Percentiles rank a stretch among this genome's conserved stretches.
These are phyloP conservation scores for Aspergillus saccharolyticus DNA, from an alignment of 495 filamentous ascomycete species.

Conservation along the genomic window DNA sequence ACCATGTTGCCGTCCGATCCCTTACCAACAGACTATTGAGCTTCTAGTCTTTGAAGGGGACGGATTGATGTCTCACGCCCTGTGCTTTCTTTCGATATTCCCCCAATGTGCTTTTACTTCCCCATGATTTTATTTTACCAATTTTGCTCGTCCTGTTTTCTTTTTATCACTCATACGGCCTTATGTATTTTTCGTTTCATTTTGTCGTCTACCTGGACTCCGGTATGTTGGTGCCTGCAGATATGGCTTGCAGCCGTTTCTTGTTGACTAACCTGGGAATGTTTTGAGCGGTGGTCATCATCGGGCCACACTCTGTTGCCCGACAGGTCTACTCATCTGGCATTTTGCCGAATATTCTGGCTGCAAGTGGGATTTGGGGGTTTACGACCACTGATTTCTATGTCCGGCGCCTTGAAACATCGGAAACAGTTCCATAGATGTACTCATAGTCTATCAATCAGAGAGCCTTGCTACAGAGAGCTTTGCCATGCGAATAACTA, in stretches of 20 bases:
- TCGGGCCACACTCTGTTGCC: neutral
- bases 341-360: neutral
- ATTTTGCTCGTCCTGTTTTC: conserved; percentile 16
- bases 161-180: conserved; percentile 10
- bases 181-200: neutral
- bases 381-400: neutral
- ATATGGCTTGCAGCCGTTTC: neutral
- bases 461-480: conserved; percentile 6
- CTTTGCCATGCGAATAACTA: too few species aligned
- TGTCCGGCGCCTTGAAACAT: conserved; percentile 15
- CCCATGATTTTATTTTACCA: conserved; percentile 13
- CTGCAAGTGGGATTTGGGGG: neutral
- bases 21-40: conserved; percentile 4
- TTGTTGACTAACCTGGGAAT: neutral
- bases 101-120: conserved; percentile 26
- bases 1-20: conserved; percentile 10
- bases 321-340: neutral
- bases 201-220: neutral
- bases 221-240: neutral
- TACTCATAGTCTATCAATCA: conserved; percentile 27
- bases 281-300: neutral
- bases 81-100: conserved; percentile 9
- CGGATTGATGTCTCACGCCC: conserved; percentile 6
- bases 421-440: conserved; percentile 26
- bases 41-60: neutral